Evolutionary conservation across 2,329 filamentous ascomycete genomes (phyloP), one percentile per base, ranked within the genome.

Genomic region (Calonectria crousiana): DNA sequence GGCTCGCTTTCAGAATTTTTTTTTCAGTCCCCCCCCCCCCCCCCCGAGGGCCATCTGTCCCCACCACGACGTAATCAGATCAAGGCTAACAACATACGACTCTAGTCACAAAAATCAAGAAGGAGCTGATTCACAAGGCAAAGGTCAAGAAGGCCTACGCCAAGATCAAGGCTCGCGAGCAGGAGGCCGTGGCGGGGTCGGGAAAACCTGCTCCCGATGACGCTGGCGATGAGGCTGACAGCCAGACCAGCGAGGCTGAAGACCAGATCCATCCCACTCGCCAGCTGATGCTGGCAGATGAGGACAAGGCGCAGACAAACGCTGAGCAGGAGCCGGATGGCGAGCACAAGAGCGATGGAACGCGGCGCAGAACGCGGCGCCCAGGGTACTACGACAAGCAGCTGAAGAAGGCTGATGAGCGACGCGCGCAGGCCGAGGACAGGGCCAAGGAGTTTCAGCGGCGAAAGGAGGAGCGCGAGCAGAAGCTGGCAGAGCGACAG

Each of bases 101-200:
- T 26, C 20, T 32, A 96, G 95, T 94, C 72, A 92, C 95, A 84
- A 96, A 96, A 85, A 97, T 98, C 82, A 98, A 98, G 85, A 90
- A 93, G 77, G 92, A 94, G 78, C 88, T 98, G 71, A 98, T 98
- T 80, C 92, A 95, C 84, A 97, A 97, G 84, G 95, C 96, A 74
- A 98, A 98, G 85, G 89, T 98, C 76, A 97, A 96, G 86, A 98
- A 98, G 85, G 91, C 94, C 52, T 98, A 98, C 83, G 94, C 94
- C 76, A 98, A 98, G 85, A 88, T 98, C 77, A 96, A 96, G 85
- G 92, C 84, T 6, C 81, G 81, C 34, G 84, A 88, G 67, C 83
- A 86, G 73, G 77, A 83, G 62, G 74, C 78, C 38, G 67, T 78
- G 36, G 74, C 80, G 26, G 75, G 80, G 41, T 75, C 75, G 32